A percentile compares a stretch with the other conserved stretches of the same genome.
These are phyloP conservation scores for Vachellia pachyceras DNA, from an alignment of 306 rosid genomes.

Conservation along the genomic window DNA sequence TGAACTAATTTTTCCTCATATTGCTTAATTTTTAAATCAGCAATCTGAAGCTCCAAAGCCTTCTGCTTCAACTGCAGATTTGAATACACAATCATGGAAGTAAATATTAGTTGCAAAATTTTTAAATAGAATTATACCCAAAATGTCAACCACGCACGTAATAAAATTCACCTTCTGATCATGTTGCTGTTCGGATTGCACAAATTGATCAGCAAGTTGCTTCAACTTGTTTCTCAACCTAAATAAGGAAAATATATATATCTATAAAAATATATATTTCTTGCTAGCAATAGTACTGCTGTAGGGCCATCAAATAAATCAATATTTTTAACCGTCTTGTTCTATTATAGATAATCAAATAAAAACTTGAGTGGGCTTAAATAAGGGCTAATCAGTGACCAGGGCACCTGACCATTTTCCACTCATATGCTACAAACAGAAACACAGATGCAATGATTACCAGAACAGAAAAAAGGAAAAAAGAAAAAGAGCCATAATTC, in stretches of 20 bases:
- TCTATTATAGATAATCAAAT: slow-evolving; percentile 3
- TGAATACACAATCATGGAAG: slow-evolving; percentile 42
- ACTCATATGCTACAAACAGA: neutral
- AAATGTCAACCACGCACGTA: slow-evolving; percentile 21
- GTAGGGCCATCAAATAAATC: slow-evolving; percentile 14
- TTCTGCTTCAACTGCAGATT: slow-evolving; percentile 86
- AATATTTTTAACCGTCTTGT: neutral
- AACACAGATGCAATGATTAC: neutral
- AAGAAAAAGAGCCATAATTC: neutral
- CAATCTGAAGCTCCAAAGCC: slow-evolving; percentile 85
- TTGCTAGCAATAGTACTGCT: slow-evolving; percentile 11
- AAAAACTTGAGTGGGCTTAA: neutral
- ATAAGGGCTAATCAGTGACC: neutral
- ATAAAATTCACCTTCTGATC: slow-evolving; percentile 67
- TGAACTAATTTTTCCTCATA: slow-evolving; percentile 82
- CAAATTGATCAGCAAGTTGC: slow-evolving; percentile 75
- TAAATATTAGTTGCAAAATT: slow-evolving; percentile 20
- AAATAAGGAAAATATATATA: slow-evolving; percentile 34
- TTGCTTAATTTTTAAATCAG: slow-evolving; percentile 85
- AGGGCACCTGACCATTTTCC: neutral
- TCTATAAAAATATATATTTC: slow-evolving; percentile 28
- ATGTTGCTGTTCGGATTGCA: slow-evolving; percentile 81
- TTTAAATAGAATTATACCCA: slow-evolving; percentile 22
- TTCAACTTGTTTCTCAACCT: slow-evolving; percentile 88
- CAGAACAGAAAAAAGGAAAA: neutral